Evolutionary conservation across 2,329 filamentous ascomycete species (phyloP).

Genomic region (Aspergillus piperis): DNA sequence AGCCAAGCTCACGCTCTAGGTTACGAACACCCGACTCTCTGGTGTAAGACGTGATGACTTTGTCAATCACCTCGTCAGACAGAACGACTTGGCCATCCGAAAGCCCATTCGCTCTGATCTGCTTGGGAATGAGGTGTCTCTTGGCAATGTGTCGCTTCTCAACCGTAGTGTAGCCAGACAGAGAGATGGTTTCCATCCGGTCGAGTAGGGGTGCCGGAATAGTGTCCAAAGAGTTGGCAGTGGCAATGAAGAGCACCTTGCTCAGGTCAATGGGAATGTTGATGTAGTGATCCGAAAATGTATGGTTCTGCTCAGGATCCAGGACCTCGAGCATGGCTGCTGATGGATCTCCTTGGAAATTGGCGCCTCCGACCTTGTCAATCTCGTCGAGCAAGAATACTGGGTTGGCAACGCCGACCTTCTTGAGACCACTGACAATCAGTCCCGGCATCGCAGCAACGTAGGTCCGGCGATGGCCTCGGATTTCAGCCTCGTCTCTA

Average conservation of each 20-base stretch:
- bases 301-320: constrained; percentile 94
- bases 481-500: constrained; percentile 93
- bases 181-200: constrained; percentile 92
- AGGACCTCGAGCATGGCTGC: constrained; percentile 98
- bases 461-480: constrained; percentile 91
- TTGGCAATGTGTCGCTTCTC: constrained; percentile 96
- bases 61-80: constrained; percentile 81
- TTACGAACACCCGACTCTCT: constrained; percentile 95
- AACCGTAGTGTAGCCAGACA: constrained; percentile 93
- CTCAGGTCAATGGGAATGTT: constrained; percentile 93
- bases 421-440: constrained; percentile 89
- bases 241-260: constrained; percentile 96
- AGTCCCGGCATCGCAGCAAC: constrained; percentile 98
- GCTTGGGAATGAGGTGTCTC: constrained; percentile 93
- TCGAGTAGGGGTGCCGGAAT: constrained; percentile 93
- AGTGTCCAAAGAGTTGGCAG: constrained; percentile 90
- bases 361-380: constrained; percentile 89
- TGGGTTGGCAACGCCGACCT: constrained; percentile 92
- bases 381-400: constrained; percentile 97
- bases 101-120: constrained; percentile 87
- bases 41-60: constrained; percentile 95
- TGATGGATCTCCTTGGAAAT: constrained; percentile 91
- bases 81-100: constrained; percentile 72
- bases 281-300: constrained; percentile 94
- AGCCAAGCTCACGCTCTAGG: constrained; percentile 91